Evolutionary conservation across 2,329 filamentous ascomycete species (phyloP).

Genomic region (Calonectria multiphialidica): DNA sequence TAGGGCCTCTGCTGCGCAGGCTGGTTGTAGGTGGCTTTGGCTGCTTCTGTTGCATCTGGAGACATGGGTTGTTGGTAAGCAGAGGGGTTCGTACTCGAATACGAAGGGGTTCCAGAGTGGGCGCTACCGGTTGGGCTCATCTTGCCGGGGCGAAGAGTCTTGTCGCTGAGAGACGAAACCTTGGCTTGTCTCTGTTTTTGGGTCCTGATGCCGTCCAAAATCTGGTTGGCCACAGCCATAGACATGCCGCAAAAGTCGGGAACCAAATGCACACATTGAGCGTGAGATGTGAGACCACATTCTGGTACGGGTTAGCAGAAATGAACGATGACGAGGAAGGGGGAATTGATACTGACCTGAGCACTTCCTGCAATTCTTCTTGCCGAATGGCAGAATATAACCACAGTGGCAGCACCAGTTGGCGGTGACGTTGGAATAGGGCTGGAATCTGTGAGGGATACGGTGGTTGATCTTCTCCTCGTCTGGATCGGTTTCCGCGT

Average conservation of each 20-base stretch:
- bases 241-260: constrained; percentile 99
- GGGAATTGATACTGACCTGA: constrained; percentile 68
- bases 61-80: constrained; percentile 37
- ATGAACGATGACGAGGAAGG: neutral
- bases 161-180: constrained; percentile 70
- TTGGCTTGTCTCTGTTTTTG: constrained; percentile 77
- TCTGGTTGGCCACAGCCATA: constrained; percentile 96
- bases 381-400: constrained; percentile 93
- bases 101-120: constrained; percentile 50
- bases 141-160: constrained; percentile 72
- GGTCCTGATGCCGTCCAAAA: constrained; percentile 86
- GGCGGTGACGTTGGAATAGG: constrained; percentile 97
- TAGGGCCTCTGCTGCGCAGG: constrained; percentile 63
- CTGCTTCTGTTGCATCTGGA: constrained; percentile 71
- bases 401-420: constrained; percentile 99
- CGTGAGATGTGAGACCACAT: constrained; percentile 92
- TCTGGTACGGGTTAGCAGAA: constrained; percentile 63
- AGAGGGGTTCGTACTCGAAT: constrained; percentile 46
- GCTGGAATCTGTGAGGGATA: constrained; percentile 96
- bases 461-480: constrained; percentile 99
- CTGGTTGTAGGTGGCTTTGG: constrained; percentile 73
- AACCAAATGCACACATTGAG: constrained; percentile 92
- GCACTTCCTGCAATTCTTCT: constrained; percentile 95
- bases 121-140: constrained; percentile 55
- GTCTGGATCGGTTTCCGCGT: constrained; percentile 97